Evolutionary conservation across 768 basidiomycete genomes (phyloP).

Genomic region (Tulasnella sp.): DNA sequence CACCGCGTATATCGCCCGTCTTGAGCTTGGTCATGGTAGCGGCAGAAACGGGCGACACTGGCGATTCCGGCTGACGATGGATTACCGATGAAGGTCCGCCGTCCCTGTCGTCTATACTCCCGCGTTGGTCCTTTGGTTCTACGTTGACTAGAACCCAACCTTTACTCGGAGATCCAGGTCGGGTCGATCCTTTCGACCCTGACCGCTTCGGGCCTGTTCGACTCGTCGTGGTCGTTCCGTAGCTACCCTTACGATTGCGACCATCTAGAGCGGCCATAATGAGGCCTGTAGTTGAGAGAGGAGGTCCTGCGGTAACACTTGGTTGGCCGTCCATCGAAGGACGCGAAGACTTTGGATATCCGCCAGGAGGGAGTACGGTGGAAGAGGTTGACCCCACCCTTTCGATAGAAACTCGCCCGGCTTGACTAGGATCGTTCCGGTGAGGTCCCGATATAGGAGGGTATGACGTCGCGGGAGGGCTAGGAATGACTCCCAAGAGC

Average conservation of each 20-base stretch:
- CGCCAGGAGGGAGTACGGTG: constrained; percentile 7
- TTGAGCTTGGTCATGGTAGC: too few species aligned
- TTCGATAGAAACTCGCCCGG: not conserved
- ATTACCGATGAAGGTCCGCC: too few species aligned
- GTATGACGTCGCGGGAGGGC: not conserved
- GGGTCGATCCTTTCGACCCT: not conserved
- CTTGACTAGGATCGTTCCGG: not conserved
- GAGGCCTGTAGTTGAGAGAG: not conserved
- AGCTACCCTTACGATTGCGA: not conserved
- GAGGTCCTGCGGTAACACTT: not conserved
- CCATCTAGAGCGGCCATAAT: not conserved
- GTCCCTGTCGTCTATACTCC: too few species aligned
- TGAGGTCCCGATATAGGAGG: not conserved
- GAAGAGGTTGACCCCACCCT: not conserved
- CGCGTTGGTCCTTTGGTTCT: constrained; percentile 7
- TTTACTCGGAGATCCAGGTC: not conserved
- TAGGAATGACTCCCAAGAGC: not conserved
- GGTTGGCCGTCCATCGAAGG: not conserved
- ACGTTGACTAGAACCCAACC: constrained; percentile 14
- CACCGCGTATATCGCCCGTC: too few species aligned
- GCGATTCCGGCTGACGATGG: too few species aligned
- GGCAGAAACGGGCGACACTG: too few species aligned
- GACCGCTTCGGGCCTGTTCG: not conserved
- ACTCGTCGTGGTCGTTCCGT: not conserved
- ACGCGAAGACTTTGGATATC: constrained; percentile 1